Conservation (phyloP, 2,329 filamentous ascomycete genomes). For the Aspergillus fructus region DNA sequence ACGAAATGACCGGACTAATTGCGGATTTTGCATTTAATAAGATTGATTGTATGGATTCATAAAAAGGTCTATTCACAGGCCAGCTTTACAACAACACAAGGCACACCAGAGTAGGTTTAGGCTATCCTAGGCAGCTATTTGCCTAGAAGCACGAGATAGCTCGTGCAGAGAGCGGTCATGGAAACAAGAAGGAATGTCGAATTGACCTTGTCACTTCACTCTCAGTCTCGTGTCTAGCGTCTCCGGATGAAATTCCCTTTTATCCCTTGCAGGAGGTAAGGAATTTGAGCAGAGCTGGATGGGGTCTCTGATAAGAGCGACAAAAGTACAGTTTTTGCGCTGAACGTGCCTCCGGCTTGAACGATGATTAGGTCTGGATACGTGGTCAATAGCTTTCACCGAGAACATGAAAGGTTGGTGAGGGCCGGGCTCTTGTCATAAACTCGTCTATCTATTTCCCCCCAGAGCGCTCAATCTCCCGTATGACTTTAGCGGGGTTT, state of each 20-base stretch:
- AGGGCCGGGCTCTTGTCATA: background rate
- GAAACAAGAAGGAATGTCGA: background rate
- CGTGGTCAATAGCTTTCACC: background rate
- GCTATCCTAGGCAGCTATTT: background rate
- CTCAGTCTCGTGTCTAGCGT: background rate
- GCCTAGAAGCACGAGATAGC: background rate
- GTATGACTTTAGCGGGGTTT: conserved; percentile 41
- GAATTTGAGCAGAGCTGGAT: background rate
- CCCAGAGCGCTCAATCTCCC: conserved; percentile 39
- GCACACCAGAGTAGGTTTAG: background rate
- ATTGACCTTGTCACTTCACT: background rate
- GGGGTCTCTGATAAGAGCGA: background rate
- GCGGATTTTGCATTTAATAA: background rate
- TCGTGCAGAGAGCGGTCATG: background rate
- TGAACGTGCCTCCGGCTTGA: background rate
- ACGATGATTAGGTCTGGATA: background rate
- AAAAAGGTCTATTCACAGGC: background rate
- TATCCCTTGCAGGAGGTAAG: conserved; percentile 8
- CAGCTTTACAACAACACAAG: background rate
- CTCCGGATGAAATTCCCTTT: background rate
- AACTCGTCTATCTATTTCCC: conserved; percentile 17
- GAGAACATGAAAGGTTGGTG: background rate
- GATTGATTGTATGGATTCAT: background rate
- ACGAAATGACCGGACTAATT: no score
- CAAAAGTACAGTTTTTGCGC: background rate